These are phyloP conservation scores for Primulina tabacum DNA, from an alignment of 257 asterid species.

Conservation along the genomic window DNA sequence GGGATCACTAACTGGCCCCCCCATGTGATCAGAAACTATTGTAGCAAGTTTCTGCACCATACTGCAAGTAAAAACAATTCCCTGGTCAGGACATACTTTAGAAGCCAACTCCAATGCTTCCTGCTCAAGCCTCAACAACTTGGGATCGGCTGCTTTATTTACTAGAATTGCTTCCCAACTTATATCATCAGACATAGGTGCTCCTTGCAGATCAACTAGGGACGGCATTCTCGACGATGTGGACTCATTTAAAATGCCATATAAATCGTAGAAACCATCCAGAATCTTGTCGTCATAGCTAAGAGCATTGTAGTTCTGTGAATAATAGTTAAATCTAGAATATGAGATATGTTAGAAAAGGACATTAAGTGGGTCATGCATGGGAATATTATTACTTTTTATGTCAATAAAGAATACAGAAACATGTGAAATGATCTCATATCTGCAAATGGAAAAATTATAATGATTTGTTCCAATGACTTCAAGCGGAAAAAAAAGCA, in stretches of 20 bases:
- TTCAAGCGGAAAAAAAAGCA: background rate
- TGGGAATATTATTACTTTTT: slow-evolving; percentile 16
- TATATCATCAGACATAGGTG: slow-evolving; percentile 57
- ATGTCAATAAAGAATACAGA: slow-evolving; percentile 15
- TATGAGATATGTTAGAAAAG: slow-evolving; percentile 71
- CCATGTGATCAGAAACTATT: slow-evolving; percentile 87
- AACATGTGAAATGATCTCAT: slow-evolving; percentile 14
- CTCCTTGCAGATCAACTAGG: slow-evolving; percentile 83
- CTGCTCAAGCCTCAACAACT: slow-evolving; percentile 74
- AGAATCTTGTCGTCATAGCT: slow-evolving; percentile 91
- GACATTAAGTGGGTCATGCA: slow-evolving; percentile 25
- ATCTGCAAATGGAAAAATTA: slow-evolving; percentile 1
- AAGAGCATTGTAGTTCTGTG: slow-evolving; percentile 96
- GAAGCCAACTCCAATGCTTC: slow-evolving; percentile 68
- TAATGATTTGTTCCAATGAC: slow-evolving; percentile 7
- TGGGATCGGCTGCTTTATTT: slow-evolving; percentile 69
- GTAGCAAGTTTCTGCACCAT: slow-evolving; percentile 69
- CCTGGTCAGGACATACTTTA: slow-evolving; percentile 44
- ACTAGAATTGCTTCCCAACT: slow-evolving; percentile 93
- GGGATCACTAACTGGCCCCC: slow-evolving; percentile 91
- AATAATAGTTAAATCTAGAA: slow-evolving; percentile 75
- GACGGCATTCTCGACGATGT: slow-evolving; percentile 87
- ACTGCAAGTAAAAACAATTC: slow-evolving; percentile 34
- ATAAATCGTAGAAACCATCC: slow-evolving; percentile 92
- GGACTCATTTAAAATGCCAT: slow-evolving; percentile 64